Evolutionary conservation across 2,329 filamentous ascomycete genomes (phyloP).

Genomic region (Ophiocordyceps camponoti-saundersi): DNA sequence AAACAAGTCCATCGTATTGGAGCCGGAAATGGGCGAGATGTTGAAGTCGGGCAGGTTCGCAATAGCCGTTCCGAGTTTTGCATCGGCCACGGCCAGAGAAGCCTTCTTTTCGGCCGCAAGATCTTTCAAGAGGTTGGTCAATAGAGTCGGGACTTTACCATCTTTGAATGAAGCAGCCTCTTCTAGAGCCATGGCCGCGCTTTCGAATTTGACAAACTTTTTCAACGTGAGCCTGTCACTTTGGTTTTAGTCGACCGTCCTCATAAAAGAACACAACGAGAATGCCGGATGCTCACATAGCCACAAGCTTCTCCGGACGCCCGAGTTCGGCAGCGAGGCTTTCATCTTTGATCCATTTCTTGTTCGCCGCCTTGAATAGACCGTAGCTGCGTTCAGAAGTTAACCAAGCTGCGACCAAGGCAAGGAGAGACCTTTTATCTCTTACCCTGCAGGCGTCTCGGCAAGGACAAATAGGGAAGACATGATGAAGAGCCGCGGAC

Average conservation of each 20-base stretch:
- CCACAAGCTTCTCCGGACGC: slow-evolving; percentile 69
- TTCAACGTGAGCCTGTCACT: slow-evolving; percentile 68
- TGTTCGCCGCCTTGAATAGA: slow-evolving; percentile 95
- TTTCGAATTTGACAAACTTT: slow-evolving; percentile 95
- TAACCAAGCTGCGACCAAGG: slow-evolving; percentile 7
- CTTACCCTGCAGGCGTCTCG: slow-evolving; percentile 73
- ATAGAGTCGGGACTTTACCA: slow-evolving; percentile 83
- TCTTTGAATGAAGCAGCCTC: slow-evolving; percentile 81
- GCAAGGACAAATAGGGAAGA: slow-evolving; percentile 89
- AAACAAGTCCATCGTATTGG: slow-evolving; percentile 58
- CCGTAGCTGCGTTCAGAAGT: slow-evolving; percentile 57
- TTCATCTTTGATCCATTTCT: slow-evolving; percentile 88
- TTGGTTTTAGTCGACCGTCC: neutral
- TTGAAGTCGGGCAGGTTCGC: slow-evolving; percentile 79
- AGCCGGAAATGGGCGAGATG: slow-evolving; percentile 59
- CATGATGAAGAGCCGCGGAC: slow-evolving; percentile 19
- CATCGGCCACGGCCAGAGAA: slow-evolving; percentile 82
- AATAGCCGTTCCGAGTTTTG: slow-evolving; percentile 82
- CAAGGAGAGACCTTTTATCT: slow-evolving; percentile 4
- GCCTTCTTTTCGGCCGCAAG: slow-evolving; percentile 98
- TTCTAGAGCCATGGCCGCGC: slow-evolving; percentile 74
- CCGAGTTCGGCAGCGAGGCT: slow-evolving; percentile 58
- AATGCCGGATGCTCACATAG: slow-evolving; percentile 48
- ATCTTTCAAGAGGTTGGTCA: slow-evolving; percentile 65
- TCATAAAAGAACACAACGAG: neutral